phyloP scores from a whole-genome alignment of 495 filamentous ascomycete genomes.

The Ascodesmis nigricans region DNA sequence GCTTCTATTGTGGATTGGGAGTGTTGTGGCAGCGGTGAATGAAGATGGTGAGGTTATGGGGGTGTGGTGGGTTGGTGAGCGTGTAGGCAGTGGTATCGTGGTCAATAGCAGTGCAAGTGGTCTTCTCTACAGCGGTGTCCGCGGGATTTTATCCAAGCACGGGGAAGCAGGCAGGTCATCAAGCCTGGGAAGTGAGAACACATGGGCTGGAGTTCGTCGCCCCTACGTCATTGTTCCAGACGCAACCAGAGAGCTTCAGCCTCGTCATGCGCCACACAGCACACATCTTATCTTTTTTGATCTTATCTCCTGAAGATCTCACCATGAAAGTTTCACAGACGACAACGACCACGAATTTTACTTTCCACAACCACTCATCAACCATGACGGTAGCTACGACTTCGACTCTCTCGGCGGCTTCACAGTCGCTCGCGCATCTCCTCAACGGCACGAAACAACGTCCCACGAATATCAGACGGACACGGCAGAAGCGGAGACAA shows the following conservation, averaged over 20 bases:
- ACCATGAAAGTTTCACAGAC: too few relatives aligned
- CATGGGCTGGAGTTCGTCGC: background rate
- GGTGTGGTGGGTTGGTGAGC: background rate
- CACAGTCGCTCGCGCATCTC: background rate
- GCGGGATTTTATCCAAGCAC: background rate
- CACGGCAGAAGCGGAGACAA: constrained; percentile 1
- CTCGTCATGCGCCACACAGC: too few relatives aligned
- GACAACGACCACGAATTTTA: too few relatives aligned
- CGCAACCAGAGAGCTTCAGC: too few relatives aligned
- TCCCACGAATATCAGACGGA: background rate
- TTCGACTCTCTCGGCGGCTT: constrained; percentile 1
- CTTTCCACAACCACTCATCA: too few relatives aligned
- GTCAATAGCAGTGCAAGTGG: background rate
- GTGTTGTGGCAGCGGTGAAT: background rate
- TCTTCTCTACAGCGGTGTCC: background rate
- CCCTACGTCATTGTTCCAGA: too few relatives aligned
- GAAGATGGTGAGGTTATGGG: background rate
- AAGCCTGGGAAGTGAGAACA: constrained; percentile 4
- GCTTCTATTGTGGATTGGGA: background rate
- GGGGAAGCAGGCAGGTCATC: background rate
- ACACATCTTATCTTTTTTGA: too few relatives aligned
- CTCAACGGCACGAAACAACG: background rate
- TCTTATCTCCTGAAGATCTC: too few relatives aligned
- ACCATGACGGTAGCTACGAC: background rate
- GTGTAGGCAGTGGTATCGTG: background rate